Conservation (phyloP, 2,329 filamentous ascomycete species). For the Sporothrix inflata region DNA sequence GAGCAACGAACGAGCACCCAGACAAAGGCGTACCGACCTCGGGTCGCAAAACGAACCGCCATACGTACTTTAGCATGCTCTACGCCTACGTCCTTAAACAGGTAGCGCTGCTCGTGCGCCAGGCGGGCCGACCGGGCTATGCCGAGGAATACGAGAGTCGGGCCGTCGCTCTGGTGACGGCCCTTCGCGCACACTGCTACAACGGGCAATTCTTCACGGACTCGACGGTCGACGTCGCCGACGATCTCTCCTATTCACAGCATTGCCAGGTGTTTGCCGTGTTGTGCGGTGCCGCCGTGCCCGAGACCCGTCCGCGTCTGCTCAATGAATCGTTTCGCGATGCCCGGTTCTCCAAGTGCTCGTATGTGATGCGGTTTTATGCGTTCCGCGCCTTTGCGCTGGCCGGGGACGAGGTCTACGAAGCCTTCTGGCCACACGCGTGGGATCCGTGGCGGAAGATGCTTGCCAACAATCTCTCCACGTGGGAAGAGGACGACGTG, state of each 20-base stretch:
- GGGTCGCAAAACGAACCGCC: conserved; percentile 42
- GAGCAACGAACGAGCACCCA: conserved; percentile 30
- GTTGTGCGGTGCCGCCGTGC: conserved; percentile 39
- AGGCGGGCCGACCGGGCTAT: conserved; percentile 42
- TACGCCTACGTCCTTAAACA: conserved; percentile 45
- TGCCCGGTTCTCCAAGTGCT: conserved; percentile 40
- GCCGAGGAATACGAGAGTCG: conserved; percentile 40
- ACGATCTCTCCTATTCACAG: conserved; percentile 38
- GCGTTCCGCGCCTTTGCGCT: conserved; percentile 43
- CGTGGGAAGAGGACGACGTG: conserved; percentile 49
- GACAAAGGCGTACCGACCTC: conserved; percentile 44
- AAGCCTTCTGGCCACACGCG: conserved; percentile 40
- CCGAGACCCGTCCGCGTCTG: conserved; percentile 34
- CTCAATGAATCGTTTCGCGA: conserved; percentile 38
- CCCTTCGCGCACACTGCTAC: conserved; percentile 41
- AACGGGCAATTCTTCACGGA: conserved; percentile 42
- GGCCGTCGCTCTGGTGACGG: conserved; percentile 35
- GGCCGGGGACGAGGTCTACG: conserved; percentile 42
- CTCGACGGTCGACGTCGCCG: conserved; percentile 31
- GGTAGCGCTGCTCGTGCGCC: conserved; percentile 40
- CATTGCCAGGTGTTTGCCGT: conserved; percentile 45
- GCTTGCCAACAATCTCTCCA: conserved; percentile 45
- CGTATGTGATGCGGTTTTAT: conserved; percentile 48
- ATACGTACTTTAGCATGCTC: conserved; percentile 47
- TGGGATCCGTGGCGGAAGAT: conserved; percentile 45